phyloP scores from a whole-genome alignment of 2,329 filamentous ascomycete species.

The Apiospora saccharicola region DNA sequence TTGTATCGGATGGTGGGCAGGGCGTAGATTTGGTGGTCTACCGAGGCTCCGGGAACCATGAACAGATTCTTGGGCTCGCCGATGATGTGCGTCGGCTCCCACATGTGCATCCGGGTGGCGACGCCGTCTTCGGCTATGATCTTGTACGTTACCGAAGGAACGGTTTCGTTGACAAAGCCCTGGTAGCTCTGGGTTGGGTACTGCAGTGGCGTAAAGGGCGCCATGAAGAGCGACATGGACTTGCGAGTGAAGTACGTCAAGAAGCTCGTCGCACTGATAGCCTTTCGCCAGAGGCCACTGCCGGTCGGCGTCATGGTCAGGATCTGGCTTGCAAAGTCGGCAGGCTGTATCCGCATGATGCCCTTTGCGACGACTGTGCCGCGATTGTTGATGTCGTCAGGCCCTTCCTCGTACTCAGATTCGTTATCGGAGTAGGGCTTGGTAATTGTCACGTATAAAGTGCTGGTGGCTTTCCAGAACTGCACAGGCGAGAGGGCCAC shows the following conservation, averaged over 20 bases:
- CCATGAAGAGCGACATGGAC: conserved; percentile 60
- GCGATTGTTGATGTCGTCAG: conserved; percentile 49
- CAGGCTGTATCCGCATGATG: conserved; percentile 62
- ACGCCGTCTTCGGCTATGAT: conserved; percentile 62
- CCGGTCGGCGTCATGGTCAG: conserved; percentile 61
- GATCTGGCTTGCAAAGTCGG: conserved; percentile 63
- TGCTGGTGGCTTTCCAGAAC: conserved; percentile 69
- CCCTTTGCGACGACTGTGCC: conserved; percentile 62
- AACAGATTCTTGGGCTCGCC: conserved; percentile 58
- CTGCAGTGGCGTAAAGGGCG: conserved; percentile 62
- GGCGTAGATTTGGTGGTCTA: conserved; percentile 69
- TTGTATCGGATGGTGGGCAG: conserved; percentile 70
- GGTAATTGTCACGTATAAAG: conserved; percentile 67
- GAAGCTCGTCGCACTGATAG: conserved; percentile 57
- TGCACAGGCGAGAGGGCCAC: conserved; percentile 62
- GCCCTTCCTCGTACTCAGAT: conserved; percentile 36
- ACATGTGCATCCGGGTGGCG: conserved; percentile 61
- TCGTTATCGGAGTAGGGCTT: conserved; percentile 40
- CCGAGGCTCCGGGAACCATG: conserved; percentile 68
- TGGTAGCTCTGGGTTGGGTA: conserved; percentile 57
- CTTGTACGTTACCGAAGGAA: conserved; percentile 50
- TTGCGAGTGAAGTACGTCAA: conserved; percentile 63
- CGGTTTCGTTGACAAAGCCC: conserved; percentile 62
- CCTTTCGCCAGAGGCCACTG: conserved; percentile 52
- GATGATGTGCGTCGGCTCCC: conserved; percentile 55